Evolutionary conservation across 2,329 filamentous ascomycete genomes (phyloP), one percentile per base, ranked within the genome.

Genomic region (Ophiostoma perfectum): DNA sequence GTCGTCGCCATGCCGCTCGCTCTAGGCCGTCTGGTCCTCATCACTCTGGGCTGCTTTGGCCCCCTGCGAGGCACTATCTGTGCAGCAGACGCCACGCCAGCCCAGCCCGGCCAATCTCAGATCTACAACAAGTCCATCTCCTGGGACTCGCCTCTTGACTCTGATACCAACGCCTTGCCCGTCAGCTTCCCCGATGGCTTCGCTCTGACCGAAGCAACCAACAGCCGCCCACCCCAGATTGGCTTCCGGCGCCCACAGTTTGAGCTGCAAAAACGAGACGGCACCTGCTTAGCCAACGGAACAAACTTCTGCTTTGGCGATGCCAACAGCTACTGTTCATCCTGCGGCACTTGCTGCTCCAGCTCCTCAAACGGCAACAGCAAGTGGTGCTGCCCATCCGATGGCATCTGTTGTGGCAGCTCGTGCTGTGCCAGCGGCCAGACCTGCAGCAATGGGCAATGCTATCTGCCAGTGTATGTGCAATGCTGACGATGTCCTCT

Each of bases 251-350:
- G 65, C 2, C 62, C 67, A 1, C 67, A 65, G 18, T 71, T 72
- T 16, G 72, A 69, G 2, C 27, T 74, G 6, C 58, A 69, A n/a
- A 71, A 65, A 52, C 70, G 75, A 16, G 75, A 74, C 64, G 74
- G 36, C 74, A 74, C 65, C 39, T 77, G 76, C 49, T 70, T 75
- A n/a, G 64, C 74, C 39, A 77, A 77, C 67, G 76, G 75, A 11
- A 75, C 75, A 66, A 77, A 75, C 69, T 77, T 74, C 68, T 77
- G 76, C 73, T 77, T 77, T 67, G 71, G 71, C 64, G 71, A 75
- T 70, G 70, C 66, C 55, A 70, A 67, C 66, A 73, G 72, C 70
- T 76, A 70, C 70, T 77, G 76, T 63, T 64, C 73, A 1, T 69
- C 70, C 18, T 77, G 76, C 45, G 75, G 75, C 11, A 73, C 72